A percentile compares a stretch with the other conserved stretches of the same genome.
These are phyloP conservation scores for Dittrichia graveolens DNA, from an alignment of 129 eudicot genomes.

Conservation along the genomic window DNA sequence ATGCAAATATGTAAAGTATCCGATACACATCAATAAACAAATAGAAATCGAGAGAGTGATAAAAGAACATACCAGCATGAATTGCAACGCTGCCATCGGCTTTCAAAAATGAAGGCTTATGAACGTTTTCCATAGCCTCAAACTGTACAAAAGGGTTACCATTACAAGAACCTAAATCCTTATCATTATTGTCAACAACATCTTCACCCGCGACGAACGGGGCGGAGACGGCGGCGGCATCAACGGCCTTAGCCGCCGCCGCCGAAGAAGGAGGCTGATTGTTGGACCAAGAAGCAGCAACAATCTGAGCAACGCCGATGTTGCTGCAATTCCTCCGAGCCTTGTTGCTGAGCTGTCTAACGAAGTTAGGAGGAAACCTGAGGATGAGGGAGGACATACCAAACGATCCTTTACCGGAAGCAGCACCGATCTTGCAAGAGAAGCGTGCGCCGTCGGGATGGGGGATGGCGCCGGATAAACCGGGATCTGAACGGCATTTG, in stretches of 20 bases:
- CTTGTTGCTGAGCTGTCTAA: conserved; percentile 84
- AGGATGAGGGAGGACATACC: conserved; percentile 67
- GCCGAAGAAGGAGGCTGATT: conserved; percentile 45
- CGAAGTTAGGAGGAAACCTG: conserved; percentile 86
- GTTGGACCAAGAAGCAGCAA: conserved; percentile 96
- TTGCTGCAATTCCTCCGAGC: conserved; percentile 95
- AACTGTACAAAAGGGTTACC: conserved; percentile 47
- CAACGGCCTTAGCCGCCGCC: conserved; percentile 58
- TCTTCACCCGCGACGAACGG: conserved; percentile 45
- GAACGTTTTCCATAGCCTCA: conserved; percentile 41
- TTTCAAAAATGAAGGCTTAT: conserved; percentile 54
- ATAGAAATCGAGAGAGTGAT: background rate
- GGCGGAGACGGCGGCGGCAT: conserved; percentile 49
- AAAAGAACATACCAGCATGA: conserved; percentile 72
- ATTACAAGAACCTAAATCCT: conserved; percentile 27
- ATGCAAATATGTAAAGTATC: background rate
- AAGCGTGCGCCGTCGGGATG: conserved; percentile 42
- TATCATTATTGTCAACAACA: conserved; percentile 33
- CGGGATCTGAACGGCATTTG: conserved; percentile 74
- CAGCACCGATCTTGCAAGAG: conserved; percentile 26
- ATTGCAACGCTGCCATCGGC: conserved; percentile 87
- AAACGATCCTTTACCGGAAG: conserved; percentile 25
- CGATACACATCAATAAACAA: background rate
- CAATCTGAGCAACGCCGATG: conserved; percentile 93
- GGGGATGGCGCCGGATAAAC: conserved; percentile 44